Evolutionary conservation across 1,139 yeast species (phyloP).

Genomic region (Yamadazyma atlantica): DNA sequence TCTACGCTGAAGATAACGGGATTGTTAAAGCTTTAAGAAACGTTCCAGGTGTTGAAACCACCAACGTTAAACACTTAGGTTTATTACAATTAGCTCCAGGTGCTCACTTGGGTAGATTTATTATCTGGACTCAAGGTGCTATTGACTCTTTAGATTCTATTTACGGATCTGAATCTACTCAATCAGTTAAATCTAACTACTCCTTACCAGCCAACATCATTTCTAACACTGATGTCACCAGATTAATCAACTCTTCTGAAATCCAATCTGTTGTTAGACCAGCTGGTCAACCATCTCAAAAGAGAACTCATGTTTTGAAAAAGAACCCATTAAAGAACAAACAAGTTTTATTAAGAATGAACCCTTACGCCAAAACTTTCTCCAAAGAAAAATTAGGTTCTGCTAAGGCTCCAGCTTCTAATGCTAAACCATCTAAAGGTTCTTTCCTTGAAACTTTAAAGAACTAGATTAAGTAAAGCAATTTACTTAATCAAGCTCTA

Average conservation of each 20-base stretch:
- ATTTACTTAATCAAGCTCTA: no score
- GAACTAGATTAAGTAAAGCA: slow-evolving; percentile 28
- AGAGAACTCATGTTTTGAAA: slow-evolving; percentile 95
- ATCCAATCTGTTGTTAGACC: slow-evolving; percentile 97
- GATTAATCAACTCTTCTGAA: slow-evolving; percentile 98
- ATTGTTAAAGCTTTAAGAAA: slow-evolving; percentile 98
- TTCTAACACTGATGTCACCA: slow-evolving; percentile 93
- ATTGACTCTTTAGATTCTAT: slow-evolving; percentile 94
- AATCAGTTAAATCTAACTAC: slow-evolving; percentile 87
- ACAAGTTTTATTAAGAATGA: slow-evolving; percentile 95
- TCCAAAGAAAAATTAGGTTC: slow-evolving; percentile 90
- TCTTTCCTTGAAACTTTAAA: slow-evolving; percentile 68
- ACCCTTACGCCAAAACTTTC: slow-evolving; percentile 99
- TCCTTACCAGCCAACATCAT: slow-evolving; percentile 91
- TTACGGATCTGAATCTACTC: slow-evolving; percentile 92
- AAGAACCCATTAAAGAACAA: slow-evolving; percentile 99
- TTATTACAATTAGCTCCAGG: slow-evolving; percentile 99
- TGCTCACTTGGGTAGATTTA: slow-evolving; percentile 99
- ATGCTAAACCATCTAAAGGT: slow-evolving; percentile 70
- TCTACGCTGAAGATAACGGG: slow-evolving; percentile 98
- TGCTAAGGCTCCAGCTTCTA: slow-evolving; percentile 67
- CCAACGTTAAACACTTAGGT: slow-evolving; percentile 89
- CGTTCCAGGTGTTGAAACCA: slow-evolving; percentile 99
- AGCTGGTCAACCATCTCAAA: slow-evolving; percentile 91
- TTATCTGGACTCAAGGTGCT: slow-evolving; percentile 99